Percentiles rank a stretch among this genome's conserved stretches.
Evolutionary conservation across 2,329 filamentous ascomycete species (phyloP).

Genomic region (Aspergillus aculeatus): DNA sequence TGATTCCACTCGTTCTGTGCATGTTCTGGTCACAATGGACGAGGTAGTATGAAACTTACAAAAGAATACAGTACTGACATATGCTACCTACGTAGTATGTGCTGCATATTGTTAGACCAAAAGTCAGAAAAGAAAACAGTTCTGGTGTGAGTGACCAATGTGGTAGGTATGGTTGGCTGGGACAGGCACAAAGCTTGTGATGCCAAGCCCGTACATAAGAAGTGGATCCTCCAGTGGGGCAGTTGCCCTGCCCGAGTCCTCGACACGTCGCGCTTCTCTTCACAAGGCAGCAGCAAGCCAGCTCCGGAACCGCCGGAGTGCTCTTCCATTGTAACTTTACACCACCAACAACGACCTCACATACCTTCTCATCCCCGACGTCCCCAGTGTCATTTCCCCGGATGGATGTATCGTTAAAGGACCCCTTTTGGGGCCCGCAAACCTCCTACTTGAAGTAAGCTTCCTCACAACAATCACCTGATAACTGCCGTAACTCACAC

Average conservation of each 20-base stretch:
- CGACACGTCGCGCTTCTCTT: background rate
- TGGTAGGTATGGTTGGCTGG: background rate
- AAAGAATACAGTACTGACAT: no score
- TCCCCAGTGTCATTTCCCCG: background rate
- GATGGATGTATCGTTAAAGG: background rate
- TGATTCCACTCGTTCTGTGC: no score
- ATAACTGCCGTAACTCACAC: background rate
- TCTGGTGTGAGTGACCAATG: background rate
- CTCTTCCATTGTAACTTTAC: background rate
- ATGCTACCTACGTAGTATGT: no score
- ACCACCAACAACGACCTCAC: background rate
- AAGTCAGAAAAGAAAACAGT: background rate
- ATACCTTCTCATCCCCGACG: background rate
- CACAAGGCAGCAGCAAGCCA: background rate
- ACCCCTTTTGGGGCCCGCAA: conserved; percentile 28
- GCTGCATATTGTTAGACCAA: no score
- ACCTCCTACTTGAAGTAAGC: conserved; percentile 33
- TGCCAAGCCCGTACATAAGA: background rate
- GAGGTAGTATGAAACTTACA: no score
- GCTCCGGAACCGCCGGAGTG: background rate
- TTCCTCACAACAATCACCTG: background rate
- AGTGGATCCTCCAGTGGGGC: background rate
- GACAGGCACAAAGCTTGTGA: background rate
- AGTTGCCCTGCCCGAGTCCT: background rate
- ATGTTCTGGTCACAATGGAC: no score